phyloP scores from a whole-genome alignment of 164 flowering plant species.

The Sextonia rubra region DNA sequence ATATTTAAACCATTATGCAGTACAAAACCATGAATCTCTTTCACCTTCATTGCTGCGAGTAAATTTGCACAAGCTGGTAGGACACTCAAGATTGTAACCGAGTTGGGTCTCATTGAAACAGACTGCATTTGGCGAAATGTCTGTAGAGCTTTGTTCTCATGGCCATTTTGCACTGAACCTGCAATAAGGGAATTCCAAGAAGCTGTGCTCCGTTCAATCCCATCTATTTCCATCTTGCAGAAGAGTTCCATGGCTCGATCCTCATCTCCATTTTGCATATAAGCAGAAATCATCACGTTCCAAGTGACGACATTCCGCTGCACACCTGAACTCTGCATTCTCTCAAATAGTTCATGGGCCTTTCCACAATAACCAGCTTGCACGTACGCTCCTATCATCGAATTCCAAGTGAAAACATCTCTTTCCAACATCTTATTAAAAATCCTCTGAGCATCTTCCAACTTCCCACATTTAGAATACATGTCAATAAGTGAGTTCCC shows the following conservation, averaged over 20 bases:
- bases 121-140: conserved; percentile 28
- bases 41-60: conserved; percentile 18
- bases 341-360: conserved; percentile 26
- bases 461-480: conserved; percentile 27
- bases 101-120: conserved; percentile 17
- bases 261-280: conserved; percentile 32
- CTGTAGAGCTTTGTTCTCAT: conserved; percentile 21
- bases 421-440: conserved; percentile 19
- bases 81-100: conserved; percentile 26
- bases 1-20: conserved; percentile 14
- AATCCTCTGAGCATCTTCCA: conserved; percentile 20
- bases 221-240: conserved; percentile 20
- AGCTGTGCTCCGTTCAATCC: conserved; percentile 19
- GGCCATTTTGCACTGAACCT: conserved; percentile 24
- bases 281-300: conserved; percentile 32
- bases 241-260: conserved; percentile 35
- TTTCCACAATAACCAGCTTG: conserved; percentile 29
- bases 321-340: conserved; percentile 19
- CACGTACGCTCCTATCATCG: conserved; percentile 28
- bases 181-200: conserved; percentile 31
- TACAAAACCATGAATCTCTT: conserved; percentile 24
- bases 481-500: conserved; percentile 27
- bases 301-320: conserved; percentile 26
- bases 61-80: conserved; percentile 29
- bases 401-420: conserved; percentile 30